phyloP scores from a whole-genome alignment of 345 rosid species.

The Noccaea bulbosa region DNA sequence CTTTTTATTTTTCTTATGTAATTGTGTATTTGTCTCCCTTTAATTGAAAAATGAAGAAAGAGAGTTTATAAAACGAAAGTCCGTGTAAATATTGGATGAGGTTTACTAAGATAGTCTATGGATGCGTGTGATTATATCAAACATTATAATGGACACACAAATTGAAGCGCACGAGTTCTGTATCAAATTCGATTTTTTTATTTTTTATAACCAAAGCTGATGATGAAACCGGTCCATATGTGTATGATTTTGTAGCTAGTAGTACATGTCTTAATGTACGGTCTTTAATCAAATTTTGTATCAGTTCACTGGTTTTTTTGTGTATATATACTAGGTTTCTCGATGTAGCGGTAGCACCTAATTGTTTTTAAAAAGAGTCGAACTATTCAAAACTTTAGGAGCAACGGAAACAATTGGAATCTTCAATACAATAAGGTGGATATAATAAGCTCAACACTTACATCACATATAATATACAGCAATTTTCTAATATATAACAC shows the following conservation, averaged over 20 bases:
- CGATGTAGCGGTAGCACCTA: too few species aligned
- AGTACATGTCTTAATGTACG: slow-evolving; percentile 45
- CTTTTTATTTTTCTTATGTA: slow-evolving; percentile 17
- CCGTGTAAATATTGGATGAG: slow-evolving; percentile 33
- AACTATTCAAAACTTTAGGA: background rate
- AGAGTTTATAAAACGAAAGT: background rate
- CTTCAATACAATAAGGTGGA: background rate
- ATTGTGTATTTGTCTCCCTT: slow-evolving; percentile 33
- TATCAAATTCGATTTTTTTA: background rate
- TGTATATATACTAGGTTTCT: too few species aligned
- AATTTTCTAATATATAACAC: too few species aligned
- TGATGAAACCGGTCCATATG: slow-evolving; percentile 31
- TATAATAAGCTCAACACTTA: slow-evolving; percentile 11
- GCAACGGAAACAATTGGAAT: background rate
- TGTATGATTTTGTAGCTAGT: slow-evolving; percentile 30
- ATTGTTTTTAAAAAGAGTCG: too few species aligned
- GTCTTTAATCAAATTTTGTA: slow-evolving; percentile 26
- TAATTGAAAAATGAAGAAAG: background rate
- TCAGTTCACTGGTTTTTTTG: slow-evolving; percentile 17
- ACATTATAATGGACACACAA: slow-evolving; percentile 33
- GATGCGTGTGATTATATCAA: slow-evolving; percentile 36
- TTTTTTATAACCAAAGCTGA: background rate
- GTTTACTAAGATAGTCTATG: slow-evolving; percentile 41
- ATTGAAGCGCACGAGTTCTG: slow-evolving; percentile 35
- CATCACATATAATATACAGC: too few species aligned